phyloP scores from a whole-genome alignment of 2,329 filamentous ascomycete genomes.

The Phialemonium atrogriseum region DNA sequence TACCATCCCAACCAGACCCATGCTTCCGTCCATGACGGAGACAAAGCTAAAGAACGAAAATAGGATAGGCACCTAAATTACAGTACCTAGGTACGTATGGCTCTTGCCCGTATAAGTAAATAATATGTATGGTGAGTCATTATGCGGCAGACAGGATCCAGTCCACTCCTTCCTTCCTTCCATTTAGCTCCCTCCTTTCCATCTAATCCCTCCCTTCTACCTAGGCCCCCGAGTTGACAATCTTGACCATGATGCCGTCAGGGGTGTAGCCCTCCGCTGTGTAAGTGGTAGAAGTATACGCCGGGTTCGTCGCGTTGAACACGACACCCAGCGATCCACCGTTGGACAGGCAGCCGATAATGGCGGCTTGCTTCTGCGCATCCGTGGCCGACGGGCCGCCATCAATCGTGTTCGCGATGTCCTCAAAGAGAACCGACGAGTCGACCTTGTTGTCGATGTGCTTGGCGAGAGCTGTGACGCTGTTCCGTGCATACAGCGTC shows the following conservation, averaged over 20 bases:
- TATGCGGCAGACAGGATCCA: no score
- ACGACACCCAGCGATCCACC: conserved; percentile 13
- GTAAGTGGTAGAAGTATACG: conserved; percentile 12
- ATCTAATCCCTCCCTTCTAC: no score
- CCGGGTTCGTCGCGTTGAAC: conserved; percentile 6
- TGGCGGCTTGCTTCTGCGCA: background rate
- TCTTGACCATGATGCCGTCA: conserved; percentile 18
- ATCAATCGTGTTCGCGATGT: conserved; percentile 11
- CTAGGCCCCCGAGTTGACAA: no score
- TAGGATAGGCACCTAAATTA: no score
- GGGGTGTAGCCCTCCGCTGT: conserved; percentile 11
- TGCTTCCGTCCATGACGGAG: no score
- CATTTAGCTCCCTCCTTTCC: no score
- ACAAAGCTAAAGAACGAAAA: no score
- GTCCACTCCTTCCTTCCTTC: no score
- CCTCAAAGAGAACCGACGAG: conserved; percentile 9
- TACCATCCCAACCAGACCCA: no score
- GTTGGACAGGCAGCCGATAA: background rate
- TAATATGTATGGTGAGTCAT: no score
- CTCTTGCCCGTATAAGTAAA: no score
- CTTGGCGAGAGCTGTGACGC: conserved; percentile 16
- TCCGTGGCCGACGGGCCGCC: conserved; percentile 1
- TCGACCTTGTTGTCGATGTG: conserved; percentile 12
- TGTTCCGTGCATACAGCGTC: conserved; percentile 9
- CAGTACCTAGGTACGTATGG: no score